These are phyloP conservation scores for Malus asiatica DNA, from an alignment of 306 rosid genomes.

Conservation along the genomic window DNA sequence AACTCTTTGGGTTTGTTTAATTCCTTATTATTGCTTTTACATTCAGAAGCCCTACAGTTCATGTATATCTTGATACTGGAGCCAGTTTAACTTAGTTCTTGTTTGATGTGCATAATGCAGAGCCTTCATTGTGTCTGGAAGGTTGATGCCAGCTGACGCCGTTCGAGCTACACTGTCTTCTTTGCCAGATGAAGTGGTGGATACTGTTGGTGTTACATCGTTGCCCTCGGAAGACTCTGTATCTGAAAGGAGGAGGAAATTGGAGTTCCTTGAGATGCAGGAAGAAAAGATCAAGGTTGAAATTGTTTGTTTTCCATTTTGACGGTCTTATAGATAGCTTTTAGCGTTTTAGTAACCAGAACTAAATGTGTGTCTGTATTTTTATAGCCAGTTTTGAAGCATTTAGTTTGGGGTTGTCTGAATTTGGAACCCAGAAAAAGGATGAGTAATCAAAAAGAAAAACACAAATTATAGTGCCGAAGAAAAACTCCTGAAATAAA, in stretches of 20 bases:
- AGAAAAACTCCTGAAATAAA: neutral
- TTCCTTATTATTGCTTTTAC: neutral
- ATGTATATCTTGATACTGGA: neutral
- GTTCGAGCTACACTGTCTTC: constrained; percentile 87
- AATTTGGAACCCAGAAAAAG: neutral
- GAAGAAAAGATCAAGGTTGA: constrained; percentile 89
- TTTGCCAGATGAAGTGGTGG: constrained; percentile 95
- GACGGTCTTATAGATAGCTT: neutral
- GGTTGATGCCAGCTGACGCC: constrained; percentile 74
- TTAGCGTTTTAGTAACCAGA: neutral
- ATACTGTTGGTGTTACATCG: constrained; percentile 77
- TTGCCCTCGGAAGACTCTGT: constrained; percentile 89
- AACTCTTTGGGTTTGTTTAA: neutral
- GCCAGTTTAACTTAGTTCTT: neutral
- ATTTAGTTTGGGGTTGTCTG: neutral
- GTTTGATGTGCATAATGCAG: constrained; percentile 29
- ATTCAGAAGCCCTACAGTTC: neutral
- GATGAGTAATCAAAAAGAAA: neutral
- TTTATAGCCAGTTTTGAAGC: constrained; percentile 2
- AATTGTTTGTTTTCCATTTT: constrained; percentile 1
- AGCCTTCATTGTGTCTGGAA: constrained; percentile 85
- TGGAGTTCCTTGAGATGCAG: constrained; percentile 91
- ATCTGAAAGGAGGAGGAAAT: constrained; percentile 85
- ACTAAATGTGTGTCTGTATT: neutral
- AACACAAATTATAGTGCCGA: neutral